Conservation (phyloP, 768 basidiomycete genomes). For the Kwoniella europaea region DNA sequence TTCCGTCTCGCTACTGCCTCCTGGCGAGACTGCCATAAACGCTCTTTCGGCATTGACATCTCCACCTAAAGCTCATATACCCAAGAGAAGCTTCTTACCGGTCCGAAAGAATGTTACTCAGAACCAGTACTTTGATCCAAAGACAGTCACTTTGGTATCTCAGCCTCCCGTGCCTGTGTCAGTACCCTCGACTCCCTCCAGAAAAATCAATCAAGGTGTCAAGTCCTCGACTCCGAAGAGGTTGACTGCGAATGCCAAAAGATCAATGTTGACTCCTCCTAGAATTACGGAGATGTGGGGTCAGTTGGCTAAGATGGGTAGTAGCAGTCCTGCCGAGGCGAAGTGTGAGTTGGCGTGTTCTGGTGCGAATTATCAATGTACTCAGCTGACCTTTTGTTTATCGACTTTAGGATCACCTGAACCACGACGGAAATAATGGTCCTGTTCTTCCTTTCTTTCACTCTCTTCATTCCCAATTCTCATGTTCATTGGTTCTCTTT, state of each 20-base stretch:
- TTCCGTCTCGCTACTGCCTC: not conserved
- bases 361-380: not conserved
- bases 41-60: slow-evolving; percentile 1
- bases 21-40: not conserved
- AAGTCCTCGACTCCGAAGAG: slow-evolving; percentile 18
- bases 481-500: too few species aligned
- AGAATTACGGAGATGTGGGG: slow-evolving; percentile 29
- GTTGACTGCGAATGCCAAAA: slow-evolving; percentile 2
- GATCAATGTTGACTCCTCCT: slow-evolving; percentile 20
- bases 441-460: too few species aligned
- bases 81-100: slow-evolving; percentile 22
- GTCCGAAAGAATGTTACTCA: slow-evolving; percentile 14
- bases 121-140: slow-evolving; percentile 9
- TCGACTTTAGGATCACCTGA: not conserved
- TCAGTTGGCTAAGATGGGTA: slow-evolving; percentile 24
- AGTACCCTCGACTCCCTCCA: not conserved
- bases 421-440: not conserved
- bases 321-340: slow-evolving; percentile 17
- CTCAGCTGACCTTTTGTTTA: not conserved
- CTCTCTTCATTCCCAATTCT: too few species aligned
- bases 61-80: slow-evolving; percentile 2
- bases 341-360: slow-evolving; percentile 3
- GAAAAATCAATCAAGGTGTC: not conserved
- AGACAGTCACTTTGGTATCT: slow-evolving; percentile 9
- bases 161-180: not conserved